Percentiles rank a stretch among this genome's conserved stretches.
phyloP scores from a whole-genome alignment of 345 rosid species.

The Leavenworthia alabamica region DNA sequence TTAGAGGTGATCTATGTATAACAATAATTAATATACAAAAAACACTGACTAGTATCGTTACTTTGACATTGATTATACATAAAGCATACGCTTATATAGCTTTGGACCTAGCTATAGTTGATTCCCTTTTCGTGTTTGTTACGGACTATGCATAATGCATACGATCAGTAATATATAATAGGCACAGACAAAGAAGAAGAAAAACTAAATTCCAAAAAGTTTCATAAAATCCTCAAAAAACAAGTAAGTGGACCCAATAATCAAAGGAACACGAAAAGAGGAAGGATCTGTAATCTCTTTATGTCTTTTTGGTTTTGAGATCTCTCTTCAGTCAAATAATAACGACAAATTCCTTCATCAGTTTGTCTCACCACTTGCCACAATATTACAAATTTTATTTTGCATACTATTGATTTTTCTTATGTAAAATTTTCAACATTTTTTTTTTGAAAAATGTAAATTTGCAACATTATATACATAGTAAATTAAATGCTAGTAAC shows the following conservation, averaged over 20 bases:
- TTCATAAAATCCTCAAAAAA: neutral
- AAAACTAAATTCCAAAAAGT: conserved; percentile 5
- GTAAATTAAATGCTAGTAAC: neutral
- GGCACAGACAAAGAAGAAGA: neutral
- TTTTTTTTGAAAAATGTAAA: no score
- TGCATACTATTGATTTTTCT: neutral
- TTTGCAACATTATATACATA: no score
- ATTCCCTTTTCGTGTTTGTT: conserved; percentile 13
- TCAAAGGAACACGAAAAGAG: conserved; percentile 15
- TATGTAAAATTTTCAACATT: neutral
- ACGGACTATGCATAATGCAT: neutral
- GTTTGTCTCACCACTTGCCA: neutral
- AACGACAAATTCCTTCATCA: neutral
- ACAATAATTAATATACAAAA: neutral
- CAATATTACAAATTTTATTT: neutral
- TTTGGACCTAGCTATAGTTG: conserved; percentile 18
- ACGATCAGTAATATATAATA: neutral
- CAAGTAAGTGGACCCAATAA: conserved; percentile 14
- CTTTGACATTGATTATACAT: neutral
- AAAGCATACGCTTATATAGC: neutral
- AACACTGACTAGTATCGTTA: neutral
- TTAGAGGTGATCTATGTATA: no score
- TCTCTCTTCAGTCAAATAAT: neutral
- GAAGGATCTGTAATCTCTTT: neutral
- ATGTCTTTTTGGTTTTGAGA: neutral